These are phyloP conservation scores for Miscanthus sacchariflorus DNA, from an alignment of 202 grass and related monocot species.

Conservation along the genomic window DNA sequence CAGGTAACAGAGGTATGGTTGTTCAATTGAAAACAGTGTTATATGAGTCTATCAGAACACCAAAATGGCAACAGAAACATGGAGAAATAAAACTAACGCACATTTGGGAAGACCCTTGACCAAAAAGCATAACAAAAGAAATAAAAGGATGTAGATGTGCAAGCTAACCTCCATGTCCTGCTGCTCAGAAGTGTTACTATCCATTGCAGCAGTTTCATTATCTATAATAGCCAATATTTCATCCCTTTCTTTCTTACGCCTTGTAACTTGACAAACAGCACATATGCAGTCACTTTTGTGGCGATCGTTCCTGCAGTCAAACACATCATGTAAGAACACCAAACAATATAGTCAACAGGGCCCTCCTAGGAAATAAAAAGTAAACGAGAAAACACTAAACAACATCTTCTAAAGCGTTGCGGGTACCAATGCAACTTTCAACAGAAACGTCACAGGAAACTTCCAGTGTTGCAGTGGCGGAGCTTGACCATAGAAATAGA, in stretches of 20 bases:
- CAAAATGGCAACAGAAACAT: constrained; percentile 14
- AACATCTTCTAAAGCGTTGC: neutral
- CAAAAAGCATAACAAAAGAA: neutral
- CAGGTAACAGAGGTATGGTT: neutral
- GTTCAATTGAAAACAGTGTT: neutral
- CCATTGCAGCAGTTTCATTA: constrained; percentile 50
- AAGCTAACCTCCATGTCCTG: constrained; percentile 65
- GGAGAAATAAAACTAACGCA: constrained; percentile 26
- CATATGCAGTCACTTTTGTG: constrained; percentile 79
- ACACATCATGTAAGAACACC: constrained; percentile 34
- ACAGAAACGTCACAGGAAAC: constrained; percentile 9
- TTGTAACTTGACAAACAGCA: constrained; percentile 87
- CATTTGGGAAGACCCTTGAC: neutral
- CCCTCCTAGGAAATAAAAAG: neutral
- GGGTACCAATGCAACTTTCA: neutral
- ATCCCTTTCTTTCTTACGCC: constrained; percentile 76
- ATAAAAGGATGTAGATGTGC: constrained; percentile 28
- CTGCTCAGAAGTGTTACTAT: constrained; percentile 53
- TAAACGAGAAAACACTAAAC: neutral
- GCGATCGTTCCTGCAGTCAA: constrained; percentile 70
- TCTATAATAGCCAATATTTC: constrained; percentile 60
- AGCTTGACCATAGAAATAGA: neutral
- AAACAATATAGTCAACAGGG: constrained; percentile 1
- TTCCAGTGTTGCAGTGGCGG: neutral
- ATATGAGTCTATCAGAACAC: neutral